Percentiles rank a stretch among this genome's conserved stretches.
phyloP scores from a whole-genome alignment of 768 basidiomycete genomes.

The Cystobasidium ongulense region DNA sequence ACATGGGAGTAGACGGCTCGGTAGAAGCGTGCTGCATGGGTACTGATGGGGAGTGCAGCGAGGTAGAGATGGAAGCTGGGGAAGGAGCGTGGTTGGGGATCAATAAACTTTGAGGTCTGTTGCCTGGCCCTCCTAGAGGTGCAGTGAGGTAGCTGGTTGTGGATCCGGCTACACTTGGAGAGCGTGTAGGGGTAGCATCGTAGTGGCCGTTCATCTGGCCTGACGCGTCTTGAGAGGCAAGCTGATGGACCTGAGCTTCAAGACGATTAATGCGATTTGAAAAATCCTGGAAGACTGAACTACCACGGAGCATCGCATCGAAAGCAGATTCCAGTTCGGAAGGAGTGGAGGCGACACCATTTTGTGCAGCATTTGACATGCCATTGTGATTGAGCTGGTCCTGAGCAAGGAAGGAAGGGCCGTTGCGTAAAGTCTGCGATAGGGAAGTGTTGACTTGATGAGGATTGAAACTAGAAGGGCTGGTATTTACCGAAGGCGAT shows the following conservation, averaged over 20 bases:
- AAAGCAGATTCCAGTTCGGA: conserved; percentile 30
- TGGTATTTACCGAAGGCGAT: conserved; percentile 13
- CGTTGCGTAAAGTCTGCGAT: not conserved
- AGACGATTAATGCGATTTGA: conserved; percentile 1
- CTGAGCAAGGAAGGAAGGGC: not conserved
- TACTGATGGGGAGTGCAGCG: conserved; percentile 7
- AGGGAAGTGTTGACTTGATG: not conserved
- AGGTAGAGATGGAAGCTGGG: not conserved
- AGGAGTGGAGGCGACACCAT: conserved; percentile 3
- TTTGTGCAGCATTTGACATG: not conserved
- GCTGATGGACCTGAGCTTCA: conserved; percentile 12
- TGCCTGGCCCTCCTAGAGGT: not conserved
- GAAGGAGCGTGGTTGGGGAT: conserved; percentile 21
- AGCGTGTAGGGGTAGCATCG: conserved; percentile 24
- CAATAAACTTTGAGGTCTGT: conserved; percentile 23
- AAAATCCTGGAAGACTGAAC: conserved; percentile 18
- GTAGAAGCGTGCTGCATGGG: not conserved
- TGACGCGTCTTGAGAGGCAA: not conserved
- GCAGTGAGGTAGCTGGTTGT: conserved; percentile 12
- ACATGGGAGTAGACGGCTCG: conserved; percentile 3
- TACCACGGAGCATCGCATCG: conserved; percentile 19
- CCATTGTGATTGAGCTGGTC: not conserved
- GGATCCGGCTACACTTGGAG: conserved; percentile 22
- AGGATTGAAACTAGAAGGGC: conserved; percentile 6
- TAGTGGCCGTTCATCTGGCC: conserved; percentile 8